phyloP scores from a whole-genome alignment of 2,329 filamentous ascomycete species.

The Xylaria polymorpha region DNA sequence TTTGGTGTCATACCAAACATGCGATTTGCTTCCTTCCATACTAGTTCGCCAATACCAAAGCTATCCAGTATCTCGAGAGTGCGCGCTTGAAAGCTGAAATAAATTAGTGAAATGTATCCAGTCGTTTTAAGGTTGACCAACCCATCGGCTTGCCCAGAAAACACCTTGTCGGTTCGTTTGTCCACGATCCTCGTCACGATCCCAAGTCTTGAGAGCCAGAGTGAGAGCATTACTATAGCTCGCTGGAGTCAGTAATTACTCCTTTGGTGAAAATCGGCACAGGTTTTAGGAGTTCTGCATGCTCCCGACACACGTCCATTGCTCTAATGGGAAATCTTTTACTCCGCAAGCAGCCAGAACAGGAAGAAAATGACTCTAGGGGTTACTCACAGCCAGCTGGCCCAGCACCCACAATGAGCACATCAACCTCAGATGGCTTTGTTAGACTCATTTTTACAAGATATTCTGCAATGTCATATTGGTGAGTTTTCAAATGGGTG shows the following conservation, averaged over 20 bases:
- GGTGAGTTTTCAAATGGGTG: not conserved
- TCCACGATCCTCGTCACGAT: constrained; percentile 59
- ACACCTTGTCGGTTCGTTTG: constrained; percentile 56
- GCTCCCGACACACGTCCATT: no score
- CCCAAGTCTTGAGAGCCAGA: constrained; percentile 57
- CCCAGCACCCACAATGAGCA: constrained; percentile 57
- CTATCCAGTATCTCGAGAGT: constrained; percentile 80
- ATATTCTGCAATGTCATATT: constrained; percentile 8
- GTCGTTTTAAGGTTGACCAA: constrained; percentile 36
- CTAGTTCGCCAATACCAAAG: constrained; percentile 73
- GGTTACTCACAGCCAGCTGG: no score
- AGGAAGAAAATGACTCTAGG: no score
- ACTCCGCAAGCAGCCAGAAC: no score
- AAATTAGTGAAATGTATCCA: not conserved
- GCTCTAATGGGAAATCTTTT: no score
- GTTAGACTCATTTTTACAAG: constrained; percentile 7
- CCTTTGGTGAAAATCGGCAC: no score
- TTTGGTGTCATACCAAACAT: constrained; percentile 65
- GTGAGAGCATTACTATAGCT: constrained; percentile 58
- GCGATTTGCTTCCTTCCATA: constrained; percentile 74
- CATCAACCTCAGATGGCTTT: constrained; percentile 40
- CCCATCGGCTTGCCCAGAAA: constrained; percentile 59
- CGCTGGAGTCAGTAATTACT: no score
- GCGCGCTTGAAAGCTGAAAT: constrained; percentile 65
- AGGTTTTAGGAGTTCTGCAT: no score